Evolutionary conservation across 371 early-diverging fungal species (phyloP).

Genomic region (Mucor saturninus): DNA sequence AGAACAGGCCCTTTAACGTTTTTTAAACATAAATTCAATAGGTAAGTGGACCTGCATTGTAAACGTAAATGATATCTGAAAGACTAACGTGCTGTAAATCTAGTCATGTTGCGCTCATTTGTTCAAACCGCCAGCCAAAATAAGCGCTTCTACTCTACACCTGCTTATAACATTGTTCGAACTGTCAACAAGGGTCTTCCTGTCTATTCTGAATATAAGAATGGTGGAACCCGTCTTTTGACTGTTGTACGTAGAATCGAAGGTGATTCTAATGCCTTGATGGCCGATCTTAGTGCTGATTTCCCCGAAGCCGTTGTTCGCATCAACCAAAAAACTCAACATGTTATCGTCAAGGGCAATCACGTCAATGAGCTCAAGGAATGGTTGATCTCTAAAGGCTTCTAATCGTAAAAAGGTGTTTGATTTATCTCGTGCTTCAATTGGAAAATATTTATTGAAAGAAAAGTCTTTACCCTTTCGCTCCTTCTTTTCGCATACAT

Average conservation of each 20-base stretch:
- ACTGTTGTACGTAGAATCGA: conserved; percentile 78
- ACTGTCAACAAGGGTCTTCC: conserved; percentile 68
- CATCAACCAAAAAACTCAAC: conserved; percentile 47
- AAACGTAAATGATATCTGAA: not conserved
- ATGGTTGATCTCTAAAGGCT: conserved; percentile 68
- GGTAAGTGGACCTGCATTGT: not conserved
- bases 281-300: conserved; percentile 40
- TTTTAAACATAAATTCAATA: not conserved
- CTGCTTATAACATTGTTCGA: conserved; percentile 60
- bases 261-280: conserved; percentile 67
- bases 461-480: not conserved
- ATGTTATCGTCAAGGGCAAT: conserved; percentile 63
- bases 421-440: not conserved
- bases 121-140: conserved; percentile 17
- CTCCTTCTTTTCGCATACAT: not conserved
- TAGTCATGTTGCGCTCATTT: conserved; percentile 29
- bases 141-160: conserved; percentile 39
- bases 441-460: too few relatives aligned
- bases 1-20: not conserved
- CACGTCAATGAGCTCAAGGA: conserved; percentile 55
- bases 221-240: conserved; percentile 66
- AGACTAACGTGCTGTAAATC: not conserved
- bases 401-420: conserved; percentile 34
- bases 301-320: conserved; percentile 43
- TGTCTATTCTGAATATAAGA: conserved; percentile 76